Percentiles rank a stretch among this genome's conserved stretches.
phyloP scores from a whole-genome alignment of 1,284 basidiomycete species.

The Boletus mariae region DNA sequence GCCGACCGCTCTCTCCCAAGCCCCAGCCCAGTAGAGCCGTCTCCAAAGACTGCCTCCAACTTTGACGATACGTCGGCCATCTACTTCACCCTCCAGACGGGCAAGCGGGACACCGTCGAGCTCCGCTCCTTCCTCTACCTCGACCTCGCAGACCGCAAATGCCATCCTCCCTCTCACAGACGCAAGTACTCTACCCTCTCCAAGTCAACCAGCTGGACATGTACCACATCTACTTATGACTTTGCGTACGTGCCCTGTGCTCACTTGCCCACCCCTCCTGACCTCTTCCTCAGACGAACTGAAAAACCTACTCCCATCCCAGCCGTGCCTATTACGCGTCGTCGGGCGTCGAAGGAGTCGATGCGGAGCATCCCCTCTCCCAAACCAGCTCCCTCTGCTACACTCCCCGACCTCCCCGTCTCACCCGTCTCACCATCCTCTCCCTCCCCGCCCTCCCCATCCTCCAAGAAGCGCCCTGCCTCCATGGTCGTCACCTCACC shows the following conservation, averaged over 20 bases:
- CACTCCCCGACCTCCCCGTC: constrained; percentile 34
- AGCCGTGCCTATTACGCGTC: constrained; percentile 13
- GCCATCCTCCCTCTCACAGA: constrained; percentile 42
- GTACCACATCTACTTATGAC: constrained; percentile 19
- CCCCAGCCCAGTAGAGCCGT: not conserved
- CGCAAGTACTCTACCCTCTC: constrained; percentile 36
- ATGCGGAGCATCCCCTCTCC: constrained; percentile 53
- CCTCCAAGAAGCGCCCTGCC: constrained; percentile 13
- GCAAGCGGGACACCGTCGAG: constrained; percentile 35
- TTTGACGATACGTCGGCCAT: constrained; percentile 36
- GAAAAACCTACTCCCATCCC: constrained; percentile 8
- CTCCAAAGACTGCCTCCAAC: not conserved
- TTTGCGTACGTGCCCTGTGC: constrained; percentile 16
- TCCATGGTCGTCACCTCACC: constrained; percentile 7
- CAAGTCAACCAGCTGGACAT: constrained; percentile 29
- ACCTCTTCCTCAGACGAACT: constrained; percentile 14
- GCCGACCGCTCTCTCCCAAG: constrained; percentile 3
- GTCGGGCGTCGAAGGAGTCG: constrained; percentile 43
- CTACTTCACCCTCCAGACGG: constrained; percentile 50
- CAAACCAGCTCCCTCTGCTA: constrained; percentile 54
- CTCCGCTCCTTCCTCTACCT: constrained; percentile 55
- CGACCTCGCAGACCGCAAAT: constrained; percentile 55
- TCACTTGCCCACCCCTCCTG: not conserved
- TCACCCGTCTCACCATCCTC: not conserved
- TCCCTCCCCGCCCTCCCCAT: not conserved